Conservation (phyloP, 495 filamentous ascomycete genomes). For the Cercophora newfieldiana region DNA sequence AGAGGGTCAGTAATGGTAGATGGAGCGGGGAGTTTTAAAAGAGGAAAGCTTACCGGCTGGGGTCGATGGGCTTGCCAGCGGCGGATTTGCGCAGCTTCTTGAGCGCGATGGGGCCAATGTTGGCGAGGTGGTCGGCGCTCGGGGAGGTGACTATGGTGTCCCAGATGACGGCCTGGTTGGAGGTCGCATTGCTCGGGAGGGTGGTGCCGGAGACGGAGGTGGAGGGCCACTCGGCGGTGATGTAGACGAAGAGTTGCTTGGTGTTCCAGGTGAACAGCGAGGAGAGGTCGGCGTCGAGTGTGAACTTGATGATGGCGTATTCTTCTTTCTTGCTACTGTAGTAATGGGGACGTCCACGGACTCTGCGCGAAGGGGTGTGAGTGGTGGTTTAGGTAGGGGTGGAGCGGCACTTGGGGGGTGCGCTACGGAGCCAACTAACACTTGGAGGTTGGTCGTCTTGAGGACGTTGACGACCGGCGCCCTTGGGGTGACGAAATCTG, state of each 20-base stretch:
- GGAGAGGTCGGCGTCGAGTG: slow-evolving; percentile 80
- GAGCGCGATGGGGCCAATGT: slow-evolving; percentile 50
- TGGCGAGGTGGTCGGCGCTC: slow-evolving; percentile 56
- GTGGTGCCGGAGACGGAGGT: slow-evolving; percentile 28
- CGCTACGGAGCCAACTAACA: too few species aligned
- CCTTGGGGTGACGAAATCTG: slow-evolving; percentile 71
- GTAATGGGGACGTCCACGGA: slow-evolving; percentile 89
- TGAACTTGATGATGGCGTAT: slow-evolving; percentile 91
- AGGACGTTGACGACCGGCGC: slow-evolving; percentile 63
- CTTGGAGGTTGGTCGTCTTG: slow-evolving; percentile 74
- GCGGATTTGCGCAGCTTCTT: slow-evolving; percentile 55
- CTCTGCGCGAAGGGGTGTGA: slow-evolving; percentile 48
- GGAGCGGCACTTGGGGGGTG: too few species aligned
- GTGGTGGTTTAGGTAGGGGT: background rate
- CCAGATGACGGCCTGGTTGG: slow-evolving; percentile 86
- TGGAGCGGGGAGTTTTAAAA: background rate
- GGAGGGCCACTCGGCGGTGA: slow-evolving; percentile 82
- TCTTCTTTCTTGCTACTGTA: slow-evolving; percentile 90
- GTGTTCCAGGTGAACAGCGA: slow-evolving; percentile 99
- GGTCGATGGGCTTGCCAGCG: slow-evolving; percentile 53
- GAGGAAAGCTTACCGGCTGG: slow-evolving; percentile 43
- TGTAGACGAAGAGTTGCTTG: slow-evolving; percentile 97
- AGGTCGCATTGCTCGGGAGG: slow-evolving; percentile 37
- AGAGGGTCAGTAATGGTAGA: background rate
- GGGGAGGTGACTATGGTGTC: slow-evolving; percentile 83